phyloP scores from a whole-genome alignment of 768 basidiomycete genomes.

The Panellus pusillus region DNA sequence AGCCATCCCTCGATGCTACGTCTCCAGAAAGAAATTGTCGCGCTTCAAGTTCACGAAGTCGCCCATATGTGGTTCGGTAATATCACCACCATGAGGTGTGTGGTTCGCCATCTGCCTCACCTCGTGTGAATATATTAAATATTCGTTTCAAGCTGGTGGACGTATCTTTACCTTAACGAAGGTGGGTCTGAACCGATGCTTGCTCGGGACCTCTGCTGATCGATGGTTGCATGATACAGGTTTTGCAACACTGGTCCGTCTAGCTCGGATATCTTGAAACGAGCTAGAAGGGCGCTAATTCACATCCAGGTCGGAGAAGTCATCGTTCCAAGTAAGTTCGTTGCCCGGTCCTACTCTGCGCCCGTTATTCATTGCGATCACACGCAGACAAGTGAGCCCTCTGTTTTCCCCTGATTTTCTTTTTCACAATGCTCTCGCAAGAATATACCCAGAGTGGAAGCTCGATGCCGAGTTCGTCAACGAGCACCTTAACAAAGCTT shows the following conservation, averaged over 20 bases:
- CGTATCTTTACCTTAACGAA: slow-evolving; percentile 58
- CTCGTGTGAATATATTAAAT: background rate
- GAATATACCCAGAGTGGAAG: slow-evolving; percentile 63
- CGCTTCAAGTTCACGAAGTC: slow-evolving; percentile 63
- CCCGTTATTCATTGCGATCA: slow-evolving; percentile 2
- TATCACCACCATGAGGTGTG: slow-evolving; percentile 66
- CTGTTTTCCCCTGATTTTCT: background rate
- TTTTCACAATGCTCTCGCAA: slow-evolving; percentile 19
- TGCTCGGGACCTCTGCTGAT: background rate
- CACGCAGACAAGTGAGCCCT: slow-evolving; percentile 2
- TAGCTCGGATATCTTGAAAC: background rate
- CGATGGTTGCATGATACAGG: slow-evolving; percentile 2
- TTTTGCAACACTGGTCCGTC: slow-evolving; percentile 23
- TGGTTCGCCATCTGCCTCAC: background rate
- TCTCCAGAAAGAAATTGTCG: slow-evolving; percentile 61
- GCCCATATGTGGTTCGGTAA: slow-evolving; percentile 70
- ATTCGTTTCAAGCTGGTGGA: slow-evolving; percentile 39
- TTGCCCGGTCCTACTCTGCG: slow-evolving; percentile 18
- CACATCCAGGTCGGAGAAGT: slow-evolving; percentile 62
- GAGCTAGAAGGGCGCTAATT: slow-evolving; percentile 1
- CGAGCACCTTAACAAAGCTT: slow-evolving; percentile 51
- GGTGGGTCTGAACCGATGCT: slow-evolving; percentile 29
- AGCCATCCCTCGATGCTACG: slow-evolving; percentile 54
- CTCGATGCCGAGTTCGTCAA: slow-evolving; percentile 61
- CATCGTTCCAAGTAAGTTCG: slow-evolving; percentile 48